These are phyloP conservation scores for Scedosporium aurantiacum DNA, from an alignment of 2,329 filamentous ascomycete genomes.

Conservation along the genomic window DNA sequence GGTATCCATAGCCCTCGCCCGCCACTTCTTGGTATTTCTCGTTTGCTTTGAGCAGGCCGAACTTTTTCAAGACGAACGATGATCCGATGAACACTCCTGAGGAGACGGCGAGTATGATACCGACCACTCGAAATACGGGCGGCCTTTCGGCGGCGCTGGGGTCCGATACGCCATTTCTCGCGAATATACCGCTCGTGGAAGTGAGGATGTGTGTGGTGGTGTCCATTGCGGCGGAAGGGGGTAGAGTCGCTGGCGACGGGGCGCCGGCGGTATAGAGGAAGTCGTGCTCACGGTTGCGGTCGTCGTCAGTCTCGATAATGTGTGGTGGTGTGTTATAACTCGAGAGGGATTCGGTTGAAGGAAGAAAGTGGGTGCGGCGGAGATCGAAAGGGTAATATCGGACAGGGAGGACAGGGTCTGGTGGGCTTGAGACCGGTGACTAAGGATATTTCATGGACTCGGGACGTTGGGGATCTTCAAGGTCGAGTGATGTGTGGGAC, in stretches of 20 bases:
- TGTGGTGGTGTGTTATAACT: not conserved
- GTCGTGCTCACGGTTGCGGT: not conserved
- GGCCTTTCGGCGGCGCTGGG: conserved; percentile 27
- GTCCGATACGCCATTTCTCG: conserved; percentile 14
- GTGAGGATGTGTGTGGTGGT: conserved; percentile 1
- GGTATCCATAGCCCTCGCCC: conserved; percentile 91
- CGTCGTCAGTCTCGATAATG: not conserved
- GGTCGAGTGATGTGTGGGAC: conserved; percentile 1
- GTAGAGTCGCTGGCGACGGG: conserved; percentile 3
- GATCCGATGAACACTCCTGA: conserved; percentile 89
- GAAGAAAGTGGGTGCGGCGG: not conserved
- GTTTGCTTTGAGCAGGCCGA: conserved; percentile 82
- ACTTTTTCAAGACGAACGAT: conserved; percentile 93
- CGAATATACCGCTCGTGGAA: conserved; percentile 2
- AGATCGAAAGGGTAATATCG: not conserved
- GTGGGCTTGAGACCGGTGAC: not conserved
- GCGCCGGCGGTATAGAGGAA: conserved; percentile 1
- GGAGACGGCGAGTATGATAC: conserved; percentile 72
- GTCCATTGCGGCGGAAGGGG: conserved; percentile 1
- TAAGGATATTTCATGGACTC: not conserved
- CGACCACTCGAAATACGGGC: conserved; percentile 67
- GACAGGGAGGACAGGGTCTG: not conserved
- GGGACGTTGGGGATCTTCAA: conserved; percentile 1
- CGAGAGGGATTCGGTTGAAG: not conserved
- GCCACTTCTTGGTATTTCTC: conserved; percentile 93